phyloP scores from a whole-genome alignment of 371 early-diverging fungal genomes.

The Entomophthora muscae region DNA sequence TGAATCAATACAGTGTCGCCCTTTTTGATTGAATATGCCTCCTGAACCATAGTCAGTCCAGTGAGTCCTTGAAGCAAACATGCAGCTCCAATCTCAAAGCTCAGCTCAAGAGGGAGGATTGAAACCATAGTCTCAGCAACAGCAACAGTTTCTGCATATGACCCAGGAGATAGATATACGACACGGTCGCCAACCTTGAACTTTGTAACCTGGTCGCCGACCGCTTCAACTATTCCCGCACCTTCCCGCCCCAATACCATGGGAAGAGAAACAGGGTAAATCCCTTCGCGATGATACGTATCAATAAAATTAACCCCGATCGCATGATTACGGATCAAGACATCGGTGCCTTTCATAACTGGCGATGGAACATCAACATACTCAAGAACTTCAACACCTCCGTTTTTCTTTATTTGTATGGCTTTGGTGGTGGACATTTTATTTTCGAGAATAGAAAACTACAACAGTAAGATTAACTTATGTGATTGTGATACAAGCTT shows the following conservation, averaged over 20 bases:
- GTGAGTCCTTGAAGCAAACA: constrained; percentile 57
- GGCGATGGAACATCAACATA: constrained; percentile 28
- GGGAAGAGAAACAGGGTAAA: constrained; percentile 54
- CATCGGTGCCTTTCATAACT: constrained; percentile 27
- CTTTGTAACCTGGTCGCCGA: constrained; percentile 41
- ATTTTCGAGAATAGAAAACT: not conserved
- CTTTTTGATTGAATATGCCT: constrained; percentile 49
- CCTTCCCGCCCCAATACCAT: constrained; percentile 67
- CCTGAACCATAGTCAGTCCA: constrained; percentile 54
- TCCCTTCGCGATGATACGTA: constrained; percentile 77
- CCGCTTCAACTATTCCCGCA: constrained; percentile 60
- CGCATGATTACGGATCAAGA: constrained; percentile 61
- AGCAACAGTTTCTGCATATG: constrained; percentile 66
- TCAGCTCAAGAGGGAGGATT: constrained; percentile 33
- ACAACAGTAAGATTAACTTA: not conserved
- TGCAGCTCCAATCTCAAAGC: constrained; percentile 46
- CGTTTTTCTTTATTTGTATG: constrained; percentile 40
- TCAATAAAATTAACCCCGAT: constrained; percentile 88
- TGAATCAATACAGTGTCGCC: constrained; percentile 71
- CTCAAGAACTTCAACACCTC: constrained; percentile 52
- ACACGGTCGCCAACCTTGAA: constrained; percentile 71
- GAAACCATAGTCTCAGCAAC: constrained; percentile 22
- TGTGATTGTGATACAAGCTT: not conserved
- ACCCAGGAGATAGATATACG: constrained; percentile 38
- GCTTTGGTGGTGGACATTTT: constrained; percentile 23